Conservation (phyloP, 2,329 filamentous ascomycete genomes). For the Teratosphaeria zuluensis region DNA sequence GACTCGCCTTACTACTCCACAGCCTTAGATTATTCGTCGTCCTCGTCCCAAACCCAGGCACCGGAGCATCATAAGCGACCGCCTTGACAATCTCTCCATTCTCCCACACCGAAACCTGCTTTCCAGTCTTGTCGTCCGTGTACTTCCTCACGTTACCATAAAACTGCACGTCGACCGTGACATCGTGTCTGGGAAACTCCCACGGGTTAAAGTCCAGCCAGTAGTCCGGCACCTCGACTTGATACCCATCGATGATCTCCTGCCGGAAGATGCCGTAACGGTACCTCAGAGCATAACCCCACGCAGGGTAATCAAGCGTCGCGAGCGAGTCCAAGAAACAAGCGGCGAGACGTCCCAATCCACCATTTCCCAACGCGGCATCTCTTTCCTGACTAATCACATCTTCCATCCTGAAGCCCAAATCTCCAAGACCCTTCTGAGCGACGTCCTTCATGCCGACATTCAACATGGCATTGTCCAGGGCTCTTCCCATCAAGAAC, state of each 20-base stretch:
- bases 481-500: slow-evolving; percentile 90
- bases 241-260: slow-evolving; percentile 95
- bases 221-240: slow-evolving; percentile 96
- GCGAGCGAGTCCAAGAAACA: slow-evolving; percentile 96
- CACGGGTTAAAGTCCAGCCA: slow-evolving; percentile 99
- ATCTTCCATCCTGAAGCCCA: slow-evolving; percentile 95
- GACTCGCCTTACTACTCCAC: slow-evolving; percentile 95
- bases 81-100: slow-evolving; percentile 87
- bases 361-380: slow-evolving; percentile 90
- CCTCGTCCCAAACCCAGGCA: slow-evolving; percentile 80
- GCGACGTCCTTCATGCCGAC: slow-evolving; percentile 79
- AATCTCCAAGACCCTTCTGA: slow-evolving; percentile 71
- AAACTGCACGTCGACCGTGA: slow-evolving; percentile 95
- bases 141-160: slow-evolving; percentile 74
- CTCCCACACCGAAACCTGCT: slow-evolving; percentile 69
- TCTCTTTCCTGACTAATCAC: slow-evolving; percentile 92
- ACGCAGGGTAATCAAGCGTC: slow-evolving; percentile 88
- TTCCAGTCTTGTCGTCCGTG: slow-evolving; percentile 57
- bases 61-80: slow-evolving; percentile 77
- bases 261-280: slow-evolving; percentile 96
- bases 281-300: slow-evolving; percentile 95
- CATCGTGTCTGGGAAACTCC: slow-evolving; percentile 94
- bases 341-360: slow-evolving; percentile 84
- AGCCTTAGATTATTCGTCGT: slow-evolving; percentile 94
- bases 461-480: slow-evolving; percentile 99